A percentile compares a stretch with the other conserved stretches of the same genome.
These are phyloP conservation scores for Basipetospora chlamydospora DNA, from an alignment of 2,329 filamentous ascomycete genomes.

Conservation along the genomic window DNA sequence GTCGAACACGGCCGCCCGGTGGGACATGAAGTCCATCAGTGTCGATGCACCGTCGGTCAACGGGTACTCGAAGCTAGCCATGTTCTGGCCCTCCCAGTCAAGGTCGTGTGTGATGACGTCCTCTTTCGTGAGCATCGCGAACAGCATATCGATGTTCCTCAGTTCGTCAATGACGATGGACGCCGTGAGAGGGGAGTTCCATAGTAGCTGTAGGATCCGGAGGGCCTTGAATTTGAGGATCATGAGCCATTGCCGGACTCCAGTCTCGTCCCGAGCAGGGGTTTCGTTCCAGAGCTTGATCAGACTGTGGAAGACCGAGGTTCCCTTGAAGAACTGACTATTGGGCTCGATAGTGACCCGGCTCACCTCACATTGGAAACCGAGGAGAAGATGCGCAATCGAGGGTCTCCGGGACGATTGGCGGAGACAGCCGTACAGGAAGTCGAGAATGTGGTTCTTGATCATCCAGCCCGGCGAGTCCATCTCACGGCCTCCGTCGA, in stretches of 20 bases:
- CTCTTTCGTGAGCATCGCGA: slow-evolving; percentile 59
- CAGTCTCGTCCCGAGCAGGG: slow-evolving; percentile 46
- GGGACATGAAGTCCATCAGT: slow-evolving; percentile 62
- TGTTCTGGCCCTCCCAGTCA: slow-evolving; percentile 57
- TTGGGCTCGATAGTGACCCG: slow-evolving; percentile 53
- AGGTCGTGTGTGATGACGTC: slow-evolving; percentile 53
- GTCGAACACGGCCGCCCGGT: slow-evolving; percentile 65
- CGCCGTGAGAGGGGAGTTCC: slow-evolving; percentile 68
- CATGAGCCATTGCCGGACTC: slow-evolving; percentile 54
- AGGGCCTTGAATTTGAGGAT: slow-evolving; percentile 54
- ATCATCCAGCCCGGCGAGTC: slow-evolving; percentile 62
- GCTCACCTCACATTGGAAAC: slow-evolving; percentile 65
- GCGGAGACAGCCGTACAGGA: slow-evolving; percentile 67
- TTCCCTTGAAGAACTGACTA: slow-evolving; percentile 54
- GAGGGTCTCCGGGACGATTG: slow-evolving; percentile 65
- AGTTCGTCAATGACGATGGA: slow-evolving; percentile 64
- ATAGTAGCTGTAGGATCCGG: slow-evolving; percentile 65
- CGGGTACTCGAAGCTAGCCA: slow-evolving; percentile 51
- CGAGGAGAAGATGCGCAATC: slow-evolving; percentile 79
- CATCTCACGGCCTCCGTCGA: slow-evolving; percentile 60
- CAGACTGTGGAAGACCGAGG: slow-evolving; percentile 73
- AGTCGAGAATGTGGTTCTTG: slow-evolving; percentile 73
- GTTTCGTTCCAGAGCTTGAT: slow-evolving; percentile 57
- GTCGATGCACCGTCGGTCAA: slow-evolving; percentile 51
- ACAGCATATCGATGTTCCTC: slow-evolving; percentile 65